phyloP scores from a whole-genome alignment of 2,329 filamentous ascomycete species.

The Penicillium sp. region DNA sequence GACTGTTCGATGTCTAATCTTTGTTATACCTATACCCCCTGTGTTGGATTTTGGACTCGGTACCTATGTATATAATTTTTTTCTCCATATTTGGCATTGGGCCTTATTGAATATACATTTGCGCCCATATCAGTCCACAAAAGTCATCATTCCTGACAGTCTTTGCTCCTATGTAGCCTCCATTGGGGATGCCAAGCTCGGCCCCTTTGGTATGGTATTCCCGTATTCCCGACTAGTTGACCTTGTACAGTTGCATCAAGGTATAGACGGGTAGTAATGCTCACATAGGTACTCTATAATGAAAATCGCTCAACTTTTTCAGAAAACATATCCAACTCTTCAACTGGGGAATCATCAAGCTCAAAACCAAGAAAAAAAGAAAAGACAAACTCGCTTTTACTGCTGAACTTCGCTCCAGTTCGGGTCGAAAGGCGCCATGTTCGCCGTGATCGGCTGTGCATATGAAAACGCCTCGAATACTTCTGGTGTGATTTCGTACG shows the following conservation, averaged over 20 bases:
- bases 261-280: not conserved
- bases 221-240: too few relatives aligned
- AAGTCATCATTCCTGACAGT: not conserved
- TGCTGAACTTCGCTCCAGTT: conserved; percentile 20
- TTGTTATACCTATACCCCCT: not conserved
- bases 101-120: not conserved
- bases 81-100: not conserved
- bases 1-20: not conserved
- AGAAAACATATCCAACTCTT: not conserved
- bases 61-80: not conserved
- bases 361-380: conserved; percentile 1
- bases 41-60: not conserved
- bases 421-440: conserved; percentile 35
- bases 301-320: not conserved
- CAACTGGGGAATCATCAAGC: conserved; percentile 16
- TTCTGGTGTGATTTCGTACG: conserved; percentile 43
- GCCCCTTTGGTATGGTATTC: too few relatives aligned
- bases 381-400: not conserved
- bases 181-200: too few relatives aligned
- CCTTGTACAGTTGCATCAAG: too few relatives aligned
- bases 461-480: conserved; percentile 45
- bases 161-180: not conserved
- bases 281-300: too few relatives aligned
- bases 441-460: conserved; percentile 42
- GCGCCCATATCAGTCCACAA: not conserved